Evolutionary conservation across 2,329 filamentous ascomycete species (phyloP).

Genomic region (Pestalotiopsis sp.): DNA sequence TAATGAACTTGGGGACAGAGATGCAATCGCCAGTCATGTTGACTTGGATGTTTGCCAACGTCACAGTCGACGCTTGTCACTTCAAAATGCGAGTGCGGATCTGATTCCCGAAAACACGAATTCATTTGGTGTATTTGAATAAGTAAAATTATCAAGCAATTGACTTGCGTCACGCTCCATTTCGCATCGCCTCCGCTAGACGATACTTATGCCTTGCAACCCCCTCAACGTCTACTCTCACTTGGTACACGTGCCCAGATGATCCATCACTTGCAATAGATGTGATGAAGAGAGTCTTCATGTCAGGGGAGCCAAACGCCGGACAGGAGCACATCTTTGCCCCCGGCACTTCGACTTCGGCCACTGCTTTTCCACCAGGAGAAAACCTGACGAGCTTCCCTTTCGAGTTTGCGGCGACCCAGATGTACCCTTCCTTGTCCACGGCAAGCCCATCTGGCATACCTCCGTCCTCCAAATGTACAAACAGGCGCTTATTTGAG

Average conservation of each 20-base stretch:
- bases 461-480: slow-evolving; percentile 16
- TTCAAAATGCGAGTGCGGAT: too few species aligned
- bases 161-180: background rate
- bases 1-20: too few species aligned
- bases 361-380: slow-evolving; percentile 13
- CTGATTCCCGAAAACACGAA: too few species aligned
- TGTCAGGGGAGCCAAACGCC: slow-evolving; percentile 15
- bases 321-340: slow-evolving; percentile 21
- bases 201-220: slow-evolving; percentile 9
- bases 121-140: background rate
- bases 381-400: slow-evolving; percentile 18
- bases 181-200: background rate
- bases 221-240: slow-evolving; percentile 17
- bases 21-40: too few species aligned
- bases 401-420: slow-evolving; percentile 18
- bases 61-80: too few species aligned
- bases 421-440: slow-evolving; percentile 18
- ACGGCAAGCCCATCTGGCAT: slow-evolving; percentile 19
- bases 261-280: slow-evolving; percentile 17
- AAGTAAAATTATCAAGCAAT: background rate
- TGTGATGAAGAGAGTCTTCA: slow-evolving; percentile 21
- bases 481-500: slow-evolving; percentile 15
- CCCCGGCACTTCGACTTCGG: slow-evolving; percentile 14
- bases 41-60: too few species aligned
- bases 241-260: slow-evolving; percentile 17